Evolutionary conservation across 2,329 filamentous ascomycete species (phyloP), one percentile per base, ranked within the genome.

Genomic region (Apiospora koreana): DNA sequence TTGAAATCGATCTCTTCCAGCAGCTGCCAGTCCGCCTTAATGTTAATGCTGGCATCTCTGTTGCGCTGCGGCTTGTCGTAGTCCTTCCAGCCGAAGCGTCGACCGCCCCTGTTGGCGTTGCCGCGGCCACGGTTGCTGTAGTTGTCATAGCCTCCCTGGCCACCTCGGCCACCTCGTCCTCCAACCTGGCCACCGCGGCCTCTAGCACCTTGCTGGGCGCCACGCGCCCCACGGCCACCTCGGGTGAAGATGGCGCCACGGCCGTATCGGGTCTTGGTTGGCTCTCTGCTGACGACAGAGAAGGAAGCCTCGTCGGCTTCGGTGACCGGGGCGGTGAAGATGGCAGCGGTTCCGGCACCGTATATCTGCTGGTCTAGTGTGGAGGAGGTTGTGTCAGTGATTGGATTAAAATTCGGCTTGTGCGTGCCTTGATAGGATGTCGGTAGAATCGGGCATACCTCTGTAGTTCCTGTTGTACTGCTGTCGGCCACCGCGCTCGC

Each of bases 1-100:
- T 94, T 95, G 86, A 97, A 99, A 83, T 99, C 96, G 81, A 99
- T 98, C 88, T 99, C 96, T 85, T 99, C 96, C 78, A 98, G 87
- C 85, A 99, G 89, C 79, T 91, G 89, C 96, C 96, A 99, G 81
- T 98, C 95, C 28, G 95, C 90, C 84, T 97, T 97, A 83, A 98
- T 94, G 85, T 95, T 95, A 80, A 99, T 94, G 45, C 94, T 97
- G 14, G 95, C 93, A 85, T 99, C 96, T 72, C 96, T 93, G 84
- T 97, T 98, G 79, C 96, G 92, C 82, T 95, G 90, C 72, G 96
- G 96, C 91, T 98, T 98, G 86, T 99, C 96, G 81, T 94, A 97
- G 81, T 99, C 96, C 85, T 96, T 97, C 95, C 96, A 98, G 80
- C 96, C 96, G 79, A 98, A 98, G 76, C 96, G 91, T 75, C 96